A percentile compares a stretch with the other conserved stretches of the same genome.
These are phyloP conservation scores for Dothidotthia symphoricarpi DNA, from an alignment of 2,329 filamentous ascomycete genomes.

Conservation along the genomic window DNA sequence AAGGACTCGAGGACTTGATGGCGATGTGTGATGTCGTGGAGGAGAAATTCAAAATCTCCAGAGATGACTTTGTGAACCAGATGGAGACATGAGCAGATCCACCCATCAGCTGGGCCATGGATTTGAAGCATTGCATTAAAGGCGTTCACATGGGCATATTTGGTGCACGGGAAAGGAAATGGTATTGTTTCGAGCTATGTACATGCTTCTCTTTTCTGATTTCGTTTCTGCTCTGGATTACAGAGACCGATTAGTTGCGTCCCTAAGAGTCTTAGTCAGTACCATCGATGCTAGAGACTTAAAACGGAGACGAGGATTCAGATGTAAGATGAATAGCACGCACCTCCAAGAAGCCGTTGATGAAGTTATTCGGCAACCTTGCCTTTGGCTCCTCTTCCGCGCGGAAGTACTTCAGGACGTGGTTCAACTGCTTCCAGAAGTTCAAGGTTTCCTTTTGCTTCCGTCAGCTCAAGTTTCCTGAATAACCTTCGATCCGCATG, in stretches of 20 bases:
- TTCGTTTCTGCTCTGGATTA: constrained; percentile 6
- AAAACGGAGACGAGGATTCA: background rate
- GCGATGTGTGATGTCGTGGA: constrained; percentile 90
- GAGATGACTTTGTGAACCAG: constrained; percentile 58
- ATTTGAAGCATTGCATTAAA: constrained; percentile 26
- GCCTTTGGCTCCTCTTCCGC: constrained; percentile 75
- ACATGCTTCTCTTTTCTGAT: constrained; percentile 26
- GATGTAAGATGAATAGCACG: constrained; percentile 24
- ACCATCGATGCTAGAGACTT: background rate
- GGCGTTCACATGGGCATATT: constrained; percentile 31
- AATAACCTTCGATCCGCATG: background rate
- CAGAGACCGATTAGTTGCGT: constrained; percentile 34
- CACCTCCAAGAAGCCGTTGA: constrained; percentile 93
- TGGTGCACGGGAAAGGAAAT: constrained; percentile 36
- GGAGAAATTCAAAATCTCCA: constrained; percentile 77
- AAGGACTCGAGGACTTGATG: constrained; percentile 84
- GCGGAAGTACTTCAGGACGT: constrained; percentile 96
- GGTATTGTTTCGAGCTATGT: constrained; percentile 39
- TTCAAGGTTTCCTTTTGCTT: constrained; percentile 84
- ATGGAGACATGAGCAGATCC: constrained; percentile 16
- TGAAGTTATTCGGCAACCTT: constrained; percentile 83
- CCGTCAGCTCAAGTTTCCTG: constrained; percentile 1
- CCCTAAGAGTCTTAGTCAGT: constrained; percentile 29
- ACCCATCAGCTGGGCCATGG: background rate
- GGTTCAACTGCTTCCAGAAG: constrained; percentile 96